A percentile compares a stretch with the other conserved stretches of the same genome.
phyloP scores from a whole-genome alignment of 768 basidiomycete species.

The Cyclocybe aegerita region DNA sequence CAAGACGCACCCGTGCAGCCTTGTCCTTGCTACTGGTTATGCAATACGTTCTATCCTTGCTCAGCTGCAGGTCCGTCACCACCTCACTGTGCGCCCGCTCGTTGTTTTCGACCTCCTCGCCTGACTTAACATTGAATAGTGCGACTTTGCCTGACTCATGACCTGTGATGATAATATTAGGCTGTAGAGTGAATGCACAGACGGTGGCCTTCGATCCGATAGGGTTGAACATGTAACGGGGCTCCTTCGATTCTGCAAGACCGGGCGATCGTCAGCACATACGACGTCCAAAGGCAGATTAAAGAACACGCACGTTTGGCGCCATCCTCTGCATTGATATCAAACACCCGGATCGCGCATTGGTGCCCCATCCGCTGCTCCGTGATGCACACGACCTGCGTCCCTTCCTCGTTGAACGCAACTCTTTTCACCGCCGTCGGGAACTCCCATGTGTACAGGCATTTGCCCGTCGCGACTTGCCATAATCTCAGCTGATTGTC shows the following conservation, averaged over 20 bases:
- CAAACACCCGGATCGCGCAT: constrained; percentile 88
- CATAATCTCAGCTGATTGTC: constrained; percentile 93
- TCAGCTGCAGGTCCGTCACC: constrained; percentile 92
- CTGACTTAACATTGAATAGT: constrained; percentile 84
- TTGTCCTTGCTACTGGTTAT: constrained; percentile 98
- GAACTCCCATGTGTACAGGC: constrained; percentile 95
- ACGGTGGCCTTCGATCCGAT: constrained; percentile 97
- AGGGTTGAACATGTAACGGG: constrained; percentile 78
- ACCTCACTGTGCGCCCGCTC: constrained; percentile 85
- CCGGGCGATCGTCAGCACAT: not conserved
- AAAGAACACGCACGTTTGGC: constrained; percentile 64
- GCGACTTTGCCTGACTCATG: constrained; percentile 97
- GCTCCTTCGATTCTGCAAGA: constrained; percentile 69
- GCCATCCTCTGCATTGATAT: constrained; percentile 83
- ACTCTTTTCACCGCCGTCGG: constrained; percentile 97
- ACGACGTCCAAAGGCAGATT: no score
- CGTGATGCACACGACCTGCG: constrained; percentile 87
- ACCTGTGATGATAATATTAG: constrained; percentile 83
- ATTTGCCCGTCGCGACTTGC: constrained; percentile 88
- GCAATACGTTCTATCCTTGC: constrained; percentile 90
- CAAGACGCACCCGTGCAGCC: constrained; percentile 74
- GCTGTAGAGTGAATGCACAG: constrained; percentile 82
- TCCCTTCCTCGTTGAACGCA: constrained; percentile 83
- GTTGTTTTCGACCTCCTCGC: constrained; percentile 80
- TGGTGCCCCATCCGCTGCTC: constrained; percentile 96